A percentile compares a stretch with the other conserved stretches of the same genome.
These are phyloP conservation scores for Chytriomyces sp. DNA, from an alignment of 192 early-diverging fungal species.

Conservation along the genomic window DNA sequence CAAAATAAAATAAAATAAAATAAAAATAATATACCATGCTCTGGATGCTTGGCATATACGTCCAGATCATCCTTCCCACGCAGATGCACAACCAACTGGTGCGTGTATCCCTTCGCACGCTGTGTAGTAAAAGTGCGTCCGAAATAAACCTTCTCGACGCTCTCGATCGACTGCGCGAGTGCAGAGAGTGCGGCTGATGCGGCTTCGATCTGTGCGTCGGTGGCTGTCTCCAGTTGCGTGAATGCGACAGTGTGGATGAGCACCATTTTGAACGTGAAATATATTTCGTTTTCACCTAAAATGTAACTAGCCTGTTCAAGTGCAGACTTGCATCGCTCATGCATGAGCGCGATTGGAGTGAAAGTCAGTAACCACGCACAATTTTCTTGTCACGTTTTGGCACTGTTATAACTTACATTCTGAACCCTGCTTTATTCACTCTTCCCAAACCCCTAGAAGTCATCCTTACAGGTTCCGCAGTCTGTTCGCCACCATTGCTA, in stretches of 20 bases:
- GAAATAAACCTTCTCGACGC: neutral
- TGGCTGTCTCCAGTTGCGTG: neutral
- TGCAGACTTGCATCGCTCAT: too few relatives aligned
- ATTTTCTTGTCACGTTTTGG: neutral
- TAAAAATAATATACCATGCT: neutral
- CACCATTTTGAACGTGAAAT: neutral
- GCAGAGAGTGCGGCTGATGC: neutral
- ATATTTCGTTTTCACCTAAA: too few relatives aligned
- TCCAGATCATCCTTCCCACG: neutral
- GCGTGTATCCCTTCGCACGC: neutral
- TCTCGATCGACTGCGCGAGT: neutral
- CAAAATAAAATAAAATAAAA: neutral
- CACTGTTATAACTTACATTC: too few relatives aligned
- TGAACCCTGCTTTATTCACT: neutral
- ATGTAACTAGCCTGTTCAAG: too few relatives aligned
- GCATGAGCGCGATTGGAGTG: neutral
- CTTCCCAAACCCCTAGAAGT: neutral
- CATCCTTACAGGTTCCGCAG: too few relatives aligned
- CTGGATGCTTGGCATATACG: neutral
- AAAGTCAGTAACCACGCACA: neutral
- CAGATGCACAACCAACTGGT: neutral
- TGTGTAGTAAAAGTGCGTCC: neutral
- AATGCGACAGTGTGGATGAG: neutral
- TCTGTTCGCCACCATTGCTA: too few relatives aligned
- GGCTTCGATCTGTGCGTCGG: neutral